phyloP scores from a whole-genome alignment of 2,329 filamentous ascomycete species.

The Aspergillus ustus region DNA sequence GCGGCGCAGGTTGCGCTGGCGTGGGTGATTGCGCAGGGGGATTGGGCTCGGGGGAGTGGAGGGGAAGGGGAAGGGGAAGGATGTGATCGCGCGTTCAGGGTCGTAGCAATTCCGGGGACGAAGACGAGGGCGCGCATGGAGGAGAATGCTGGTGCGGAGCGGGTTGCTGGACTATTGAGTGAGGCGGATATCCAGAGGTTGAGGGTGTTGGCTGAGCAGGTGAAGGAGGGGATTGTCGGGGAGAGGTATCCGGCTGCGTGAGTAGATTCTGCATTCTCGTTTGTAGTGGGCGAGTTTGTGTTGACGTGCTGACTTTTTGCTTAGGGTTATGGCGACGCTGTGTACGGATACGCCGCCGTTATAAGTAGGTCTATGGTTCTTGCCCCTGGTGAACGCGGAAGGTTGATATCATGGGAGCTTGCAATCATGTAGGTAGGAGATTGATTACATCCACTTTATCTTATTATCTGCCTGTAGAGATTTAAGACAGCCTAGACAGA shows the following conservation, averaged over 20 bases:
- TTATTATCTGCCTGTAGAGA: too few relatives aligned
- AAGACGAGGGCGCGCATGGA: neutral
- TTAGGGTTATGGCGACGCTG: neutral
- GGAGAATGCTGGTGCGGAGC: slow-evolving; percentile 7
- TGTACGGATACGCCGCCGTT: neutral
- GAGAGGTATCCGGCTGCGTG: neutral
- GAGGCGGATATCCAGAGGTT: neutral
- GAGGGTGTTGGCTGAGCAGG: neutral
- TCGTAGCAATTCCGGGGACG: slow-evolving; percentile 16
- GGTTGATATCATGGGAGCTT: too few relatives aligned
- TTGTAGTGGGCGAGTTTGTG: neutral
- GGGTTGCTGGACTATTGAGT: neutral
- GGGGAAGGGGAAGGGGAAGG: too few relatives aligned
- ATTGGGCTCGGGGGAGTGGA: too few relatives aligned
- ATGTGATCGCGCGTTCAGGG: too few relatives aligned
- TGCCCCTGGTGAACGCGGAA: too few relatives aligned
- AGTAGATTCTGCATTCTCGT: neutral
- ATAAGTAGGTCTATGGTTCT: too few relatives aligned
- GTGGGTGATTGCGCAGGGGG: slow-evolving; percentile 60
- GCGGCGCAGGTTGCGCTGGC: slow-evolving; percentile 64
- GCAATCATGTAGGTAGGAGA: too few relatives aligned
- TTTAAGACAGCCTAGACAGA: too few relatives aligned
- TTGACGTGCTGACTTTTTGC: neutral
- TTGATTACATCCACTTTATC: too few relatives aligned
- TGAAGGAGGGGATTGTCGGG: neutral